Base-by-base conservation (phyloP, 495 filamentous ascomycete genomes). In the Lasiosphaeriaceae sp. region DNA sequence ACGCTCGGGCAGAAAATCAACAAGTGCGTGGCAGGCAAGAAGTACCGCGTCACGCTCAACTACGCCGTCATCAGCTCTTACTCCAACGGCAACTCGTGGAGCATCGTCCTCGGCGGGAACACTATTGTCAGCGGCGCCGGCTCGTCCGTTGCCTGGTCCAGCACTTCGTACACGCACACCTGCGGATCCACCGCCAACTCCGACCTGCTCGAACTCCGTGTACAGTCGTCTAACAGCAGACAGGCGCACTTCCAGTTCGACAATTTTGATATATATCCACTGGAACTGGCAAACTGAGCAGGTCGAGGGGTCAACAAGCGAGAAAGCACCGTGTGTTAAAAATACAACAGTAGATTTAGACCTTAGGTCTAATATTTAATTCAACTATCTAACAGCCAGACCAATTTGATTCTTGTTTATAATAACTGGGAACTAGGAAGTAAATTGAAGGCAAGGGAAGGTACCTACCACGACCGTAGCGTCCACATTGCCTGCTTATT, bases 181-280 rank as follows among this genome's bases (percentile, higher is more conserved):
- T 47, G 46, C 46, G 46, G 46, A 12, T 2, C 46, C 2, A 20
- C 9, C n/a, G n/a, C 17, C 4, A 22, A 6, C 22, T 11, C 9
- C 20, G 14, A 47, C 20, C 17, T 5, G 22, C 20, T 47, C n/a
- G 46, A 47, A 17, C 46, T 47, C n/a, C 17, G 46, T 12, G 14
- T 4, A 3, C 21, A 6, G 22, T 47, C 46, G 19, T 17, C 46
- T 17, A 22, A 17, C 14, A 22, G 7, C 46, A 17, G 46, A 14
- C n/a, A 17, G 22, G 46, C 46, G 46, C 46, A 47, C 46, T 24
- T 47, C 21, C 46, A 47, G 46, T 47, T 47, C 21, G 46, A 47
- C 20, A 47, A 47, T 14, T 47, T 47, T 24, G 46, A 47, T 17
- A 3, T 16, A 3, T 44, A 44, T 44, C 39, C 39, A 5, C 39